These are phyloP conservation scores for Ogataea salicorniae DNA, from an alignment of 805 yeast genomes.

Conservation along the genomic window DNA sequence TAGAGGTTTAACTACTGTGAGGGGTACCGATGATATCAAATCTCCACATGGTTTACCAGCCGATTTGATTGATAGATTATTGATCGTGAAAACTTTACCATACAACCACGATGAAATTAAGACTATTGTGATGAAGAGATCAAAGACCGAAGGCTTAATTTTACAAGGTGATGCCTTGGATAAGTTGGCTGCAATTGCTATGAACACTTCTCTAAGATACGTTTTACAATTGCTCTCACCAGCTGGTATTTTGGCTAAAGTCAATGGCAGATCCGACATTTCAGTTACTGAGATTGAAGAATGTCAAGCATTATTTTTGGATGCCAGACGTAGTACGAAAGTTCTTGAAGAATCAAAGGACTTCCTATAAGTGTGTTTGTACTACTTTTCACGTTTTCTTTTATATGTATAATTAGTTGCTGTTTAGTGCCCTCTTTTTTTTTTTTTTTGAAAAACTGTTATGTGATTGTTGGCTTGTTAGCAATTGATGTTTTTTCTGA, in stretches of 20 bases:
- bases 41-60: constrained; percentile 98
- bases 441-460: not conserved
- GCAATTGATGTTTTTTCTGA: too few relatives aligned
- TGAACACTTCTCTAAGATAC: constrained; percentile 86
- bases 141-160: constrained; percentile 91
- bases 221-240: constrained; percentile 89
- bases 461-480: too few relatives aligned
- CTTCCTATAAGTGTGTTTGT: constrained; percentile 22
- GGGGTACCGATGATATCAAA: constrained; percentile 82
- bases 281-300: constrained; percentile 83
- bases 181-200: constrained; percentile 81
- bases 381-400: not conserved
- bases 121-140: constrained; percentile 81
- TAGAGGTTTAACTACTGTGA: constrained; percentile 87
- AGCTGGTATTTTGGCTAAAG: constrained; percentile 73
- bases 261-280: constrained; percentile 62
- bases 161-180: constrained; percentile 78
- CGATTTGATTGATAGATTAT: constrained; percentile 88
- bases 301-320: constrained; percentile 81
- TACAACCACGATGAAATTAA: constrained; percentile 81
- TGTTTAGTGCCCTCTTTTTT: not conserved
- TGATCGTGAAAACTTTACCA: constrained; percentile 80
- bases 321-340: constrained; percentile 83
- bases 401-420: constrained; percentile 9
- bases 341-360: constrained; percentile 56